A percentile compares a stretch with the other conserved stretches of the same genome.
phyloP scores from a whole-genome alignment of 1,284 basidiomycete species.

The Mycena sp. region DNA sequence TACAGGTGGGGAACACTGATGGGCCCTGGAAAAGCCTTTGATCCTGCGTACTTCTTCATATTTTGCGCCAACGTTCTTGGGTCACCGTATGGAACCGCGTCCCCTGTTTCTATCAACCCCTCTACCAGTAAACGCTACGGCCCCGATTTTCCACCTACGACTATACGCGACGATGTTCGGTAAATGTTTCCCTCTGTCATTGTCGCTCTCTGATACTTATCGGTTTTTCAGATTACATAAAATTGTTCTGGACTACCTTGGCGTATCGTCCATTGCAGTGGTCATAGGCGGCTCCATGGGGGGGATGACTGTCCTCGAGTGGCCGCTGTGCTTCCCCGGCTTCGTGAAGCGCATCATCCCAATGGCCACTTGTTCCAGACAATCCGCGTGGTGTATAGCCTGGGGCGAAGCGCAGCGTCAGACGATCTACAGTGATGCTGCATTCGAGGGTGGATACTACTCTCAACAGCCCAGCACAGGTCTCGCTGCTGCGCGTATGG shows the following conservation, averaged over 20 bases:
- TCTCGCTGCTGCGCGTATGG: constrained; percentile 94
- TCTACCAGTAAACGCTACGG: constrained; percentile 83
- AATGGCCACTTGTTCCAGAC: constrained; percentile 92
- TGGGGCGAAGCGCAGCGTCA: constrained; percentile 99
- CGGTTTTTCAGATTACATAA: constrained; percentile 80
- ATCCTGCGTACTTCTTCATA: constrained; percentile 89
- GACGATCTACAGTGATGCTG: constrained; percentile 93
- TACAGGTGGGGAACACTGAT: constrained; percentile 97
- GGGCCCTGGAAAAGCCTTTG: constrained; percentile 90
- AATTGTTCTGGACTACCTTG: constrained; percentile 83
- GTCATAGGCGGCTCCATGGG: constrained; percentile 97
- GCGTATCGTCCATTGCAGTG: constrained; percentile 79
- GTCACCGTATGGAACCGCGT: constrained; percentile 94
- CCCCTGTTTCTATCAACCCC: constrained; percentile 86
- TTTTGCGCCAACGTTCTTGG: constrained; percentile 95
- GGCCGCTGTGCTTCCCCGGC: constrained; percentile 90
- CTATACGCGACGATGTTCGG: constrained; percentile 93
- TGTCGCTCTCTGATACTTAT: background rate
- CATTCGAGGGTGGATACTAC: constrained; percentile 92
- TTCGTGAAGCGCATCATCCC: constrained; percentile 89
- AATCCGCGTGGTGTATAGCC: constrained; percentile 98
- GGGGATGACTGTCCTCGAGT: constrained; percentile 92
- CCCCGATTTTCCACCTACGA: constrained; percentile 93
- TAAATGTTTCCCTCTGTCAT: constrained; percentile 50
- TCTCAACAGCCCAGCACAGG: constrained; percentile 80